Conservation (phyloP, 2,329 filamentous ascomycete genomes). For the Scedosporium dehoogii region DNA sequence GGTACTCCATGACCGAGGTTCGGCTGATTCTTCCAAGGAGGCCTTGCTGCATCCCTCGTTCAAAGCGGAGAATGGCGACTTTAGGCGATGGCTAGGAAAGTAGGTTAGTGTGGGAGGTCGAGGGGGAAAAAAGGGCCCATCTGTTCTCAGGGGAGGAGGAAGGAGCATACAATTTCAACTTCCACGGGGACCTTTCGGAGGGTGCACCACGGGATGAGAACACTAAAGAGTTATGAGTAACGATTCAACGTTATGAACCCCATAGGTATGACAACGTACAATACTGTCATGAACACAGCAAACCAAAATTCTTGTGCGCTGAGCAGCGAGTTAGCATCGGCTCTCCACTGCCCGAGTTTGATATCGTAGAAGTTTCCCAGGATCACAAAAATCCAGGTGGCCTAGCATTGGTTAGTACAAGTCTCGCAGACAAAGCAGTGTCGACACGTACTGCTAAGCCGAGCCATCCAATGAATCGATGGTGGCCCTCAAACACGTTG, state of each 20-base stretch:
- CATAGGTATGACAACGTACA: conserved; percentile 17
- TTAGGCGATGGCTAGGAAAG: conserved; percentile 26
- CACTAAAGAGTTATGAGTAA: conserved; percentile 12
- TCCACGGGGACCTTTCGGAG: conserved; percentile 27
- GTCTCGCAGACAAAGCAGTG: conserved; percentile 12
- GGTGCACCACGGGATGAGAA: conserved; percentile 29
- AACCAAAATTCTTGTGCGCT: conserved; percentile 29
- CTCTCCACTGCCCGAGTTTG: conserved; percentile 21
- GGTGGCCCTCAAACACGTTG: conserved; percentile 29
- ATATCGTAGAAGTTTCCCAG: conserved; percentile 28
- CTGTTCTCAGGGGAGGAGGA: neutral
- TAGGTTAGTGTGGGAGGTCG: neutral
- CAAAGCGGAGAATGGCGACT: conserved; percentile 27
- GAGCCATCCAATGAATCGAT: conserved; percentile 31
- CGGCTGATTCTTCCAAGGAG: conserved; percentile 29
- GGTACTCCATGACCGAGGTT: conserved; percentile 32
- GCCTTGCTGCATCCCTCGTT: conserved; percentile 31
- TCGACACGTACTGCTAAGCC: conserved; percentile 22
- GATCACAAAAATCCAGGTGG: conserved; percentile 27
- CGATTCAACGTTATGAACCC: neutral
- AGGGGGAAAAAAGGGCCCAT: neutral
- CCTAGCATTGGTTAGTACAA: conserved; percentile 18
- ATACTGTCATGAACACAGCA: conserved; percentile 28
- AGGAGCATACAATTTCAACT: conserved; percentile 25
- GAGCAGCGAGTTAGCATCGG: conserved; percentile 22